Percentiles rank a stretch among this genome's conserved stretches.
Evolutionary conservation across 1,284 basidiomycete genomes (phyloP).

Genomic region (Apiotrichum laibachii): DNA sequence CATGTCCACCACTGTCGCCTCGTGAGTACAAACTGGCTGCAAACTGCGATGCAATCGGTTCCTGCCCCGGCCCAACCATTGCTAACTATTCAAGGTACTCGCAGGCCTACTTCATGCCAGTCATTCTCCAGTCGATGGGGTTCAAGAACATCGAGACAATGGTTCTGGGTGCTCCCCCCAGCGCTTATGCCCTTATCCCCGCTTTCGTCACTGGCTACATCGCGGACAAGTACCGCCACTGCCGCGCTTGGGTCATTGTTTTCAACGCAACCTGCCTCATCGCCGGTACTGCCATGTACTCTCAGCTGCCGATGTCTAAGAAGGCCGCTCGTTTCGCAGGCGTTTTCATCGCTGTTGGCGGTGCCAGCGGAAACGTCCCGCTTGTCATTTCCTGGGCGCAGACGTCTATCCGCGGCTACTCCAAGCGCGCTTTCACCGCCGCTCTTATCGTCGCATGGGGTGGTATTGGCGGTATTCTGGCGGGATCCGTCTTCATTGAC

Average conservation of each 20-base stretch:
- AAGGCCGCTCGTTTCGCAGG: conserved; percentile 17
- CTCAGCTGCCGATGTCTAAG: conserved; percentile 5
- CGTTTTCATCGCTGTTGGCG: conserved; percentile 38
- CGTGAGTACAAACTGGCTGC: conserved; percentile 40
- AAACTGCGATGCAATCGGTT: too few species aligned
- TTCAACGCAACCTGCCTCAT: conserved; percentile 14
- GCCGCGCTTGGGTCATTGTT: conserved; percentile 10
- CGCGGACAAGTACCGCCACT: conserved; percentile 26
- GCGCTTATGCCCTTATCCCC: conserved; percentile 44
- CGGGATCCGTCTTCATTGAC: conserved; percentile 7
- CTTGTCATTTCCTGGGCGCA: conserved; percentile 44
- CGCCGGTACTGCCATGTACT: conserved; percentile 20
- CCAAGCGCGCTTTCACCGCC: conserved; percentile 41
- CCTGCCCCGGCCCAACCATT: too few species aligned
- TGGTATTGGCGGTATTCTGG: conserved; percentile 15
- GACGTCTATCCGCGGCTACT: conserved; percentile 51
- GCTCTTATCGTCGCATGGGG: conserved; percentile 18
- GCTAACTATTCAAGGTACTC: conserved; percentile 31
- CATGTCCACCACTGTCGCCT: conserved; percentile 31
- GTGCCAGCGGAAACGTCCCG: conserved; percentile 40
- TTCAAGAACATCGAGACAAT: conserved; percentile 40
- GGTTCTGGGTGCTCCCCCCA: conserved; percentile 50
- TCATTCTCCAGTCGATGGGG: conserved; percentile 50
- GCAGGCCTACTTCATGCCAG: conserved; percentile 50
- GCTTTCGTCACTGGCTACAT: conserved; percentile 41